Base-by-base conservation (phyloP, 345 rosid species). In the Microthlaspi erraticum region DNA sequence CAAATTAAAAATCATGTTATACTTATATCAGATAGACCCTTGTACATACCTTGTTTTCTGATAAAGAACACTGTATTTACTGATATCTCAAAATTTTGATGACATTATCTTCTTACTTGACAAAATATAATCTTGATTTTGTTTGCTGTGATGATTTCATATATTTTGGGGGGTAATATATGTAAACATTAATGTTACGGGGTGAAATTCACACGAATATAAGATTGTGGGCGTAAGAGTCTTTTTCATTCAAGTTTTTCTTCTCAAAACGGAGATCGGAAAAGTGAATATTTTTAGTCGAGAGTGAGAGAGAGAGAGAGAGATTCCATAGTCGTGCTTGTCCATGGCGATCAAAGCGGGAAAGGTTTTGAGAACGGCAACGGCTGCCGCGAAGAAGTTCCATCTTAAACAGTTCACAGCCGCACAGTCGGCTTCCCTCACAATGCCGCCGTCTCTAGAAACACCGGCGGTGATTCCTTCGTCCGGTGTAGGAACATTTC, bases 321-420 rank as follows among this genome's bases (percentile, higher is more conserved):
- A 18, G 17, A 34, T 1, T 8, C 19, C 4, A 10, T 5, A 34
- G 52, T 11, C 17, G 58, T 61, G 39, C 16, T 29, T 43, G 44
- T 12, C 17, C 3, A 74, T 74, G 78, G 67, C 68, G 67, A 74
- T 74, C 23, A 74, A 66, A 74, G 73, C 62, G 33, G 78, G 78
- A 13, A 66, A 42, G 42, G 68, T 66, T 42, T 0, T 74, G 16
- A 74, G 78, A 59, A 74, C 78, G 62, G 78, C 72, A 46, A 59
- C 68, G 58, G 66, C 73, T 14, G 78, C 49, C 12, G 72, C 78
- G 18, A 74, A 55, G 56, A 74, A 60, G 16, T 20, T 66, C 12
- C 68, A 51, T 6, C 52, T 1, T 5, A 71, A 60, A 41, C 60
- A 31, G 2, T 41, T 41, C 17, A 59, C 67, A 51, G 78, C 26